These are phyloP conservation scores for Mycogone perniciosa DNA, from an alignment of 2,329 filamentous ascomycete species.

Conservation along the genomic window DNA sequence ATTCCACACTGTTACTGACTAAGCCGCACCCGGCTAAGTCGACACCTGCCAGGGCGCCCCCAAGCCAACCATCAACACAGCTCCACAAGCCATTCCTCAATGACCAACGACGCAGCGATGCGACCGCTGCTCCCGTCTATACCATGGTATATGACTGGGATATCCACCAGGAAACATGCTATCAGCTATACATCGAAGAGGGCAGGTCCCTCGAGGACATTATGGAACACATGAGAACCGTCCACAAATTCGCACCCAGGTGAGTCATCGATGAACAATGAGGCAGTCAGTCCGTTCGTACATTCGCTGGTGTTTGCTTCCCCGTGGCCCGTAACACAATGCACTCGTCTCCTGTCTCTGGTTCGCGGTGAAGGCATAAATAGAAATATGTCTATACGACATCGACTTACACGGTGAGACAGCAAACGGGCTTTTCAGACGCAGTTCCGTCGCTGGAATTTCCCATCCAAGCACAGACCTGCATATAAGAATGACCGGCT, in stretches of 20 bases:
- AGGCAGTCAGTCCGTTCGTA: constrained; percentile 14
- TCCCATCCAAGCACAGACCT: constrained; percentile 67
- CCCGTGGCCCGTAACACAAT: neutral
- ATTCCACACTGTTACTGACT: neutral
- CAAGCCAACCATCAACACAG: constrained; percentile 24
- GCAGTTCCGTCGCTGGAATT: constrained; percentile 73
- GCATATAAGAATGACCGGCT: constrained; percentile 63
- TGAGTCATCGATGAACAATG: constrained; percentile 40
- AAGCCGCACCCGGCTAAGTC: neutral
- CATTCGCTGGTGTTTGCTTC: constrained; percentile 2
- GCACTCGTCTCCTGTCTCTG: neutral
- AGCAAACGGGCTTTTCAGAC: constrained; percentile 72
- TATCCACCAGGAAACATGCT: constrained; percentile 35
- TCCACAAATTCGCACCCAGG: constrained; percentile 65
- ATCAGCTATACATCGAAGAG: constrained; percentile 69
- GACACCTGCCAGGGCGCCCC: neutral
- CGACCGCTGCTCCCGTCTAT: constrained; percentile 14
- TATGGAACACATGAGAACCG: constrained; percentile 60
- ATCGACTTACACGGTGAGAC: constrained; percentile 17
- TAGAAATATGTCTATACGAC: neutral
- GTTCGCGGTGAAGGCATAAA: too few relatives aligned
- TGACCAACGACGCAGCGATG: constrained; percentile 6
- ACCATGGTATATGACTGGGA: constrained; percentile 45
- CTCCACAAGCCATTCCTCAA: constrained; percentile 15
- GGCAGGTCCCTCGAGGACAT: constrained; percentile 67